Conservation (phyloP, 305 asterid genomes). For the Nicotiana rustica region DNA sequence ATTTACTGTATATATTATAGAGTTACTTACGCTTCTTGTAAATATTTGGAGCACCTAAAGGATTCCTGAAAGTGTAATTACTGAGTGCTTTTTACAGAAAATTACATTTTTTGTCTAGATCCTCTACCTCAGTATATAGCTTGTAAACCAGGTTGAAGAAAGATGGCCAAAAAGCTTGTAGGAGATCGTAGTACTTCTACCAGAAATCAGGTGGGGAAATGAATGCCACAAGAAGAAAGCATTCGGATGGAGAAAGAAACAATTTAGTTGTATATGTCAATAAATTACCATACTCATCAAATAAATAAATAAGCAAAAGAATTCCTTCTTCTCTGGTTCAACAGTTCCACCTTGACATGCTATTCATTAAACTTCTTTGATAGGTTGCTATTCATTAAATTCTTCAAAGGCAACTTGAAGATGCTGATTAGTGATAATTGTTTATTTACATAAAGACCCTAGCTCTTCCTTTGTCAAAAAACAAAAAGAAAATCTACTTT, state of each 20-base stretch:
- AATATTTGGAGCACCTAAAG: neutral
- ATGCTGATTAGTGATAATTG: neutral
- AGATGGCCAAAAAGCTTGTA: neutral
- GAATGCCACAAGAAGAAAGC: neutral
- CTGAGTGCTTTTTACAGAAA: neutral
- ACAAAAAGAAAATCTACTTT: neutral
- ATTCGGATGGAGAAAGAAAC: neutral
- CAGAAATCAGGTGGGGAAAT: constrained; percentile 17
- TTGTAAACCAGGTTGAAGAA: neutral
- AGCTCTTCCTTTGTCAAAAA: neutral
- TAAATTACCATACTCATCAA: neutral
- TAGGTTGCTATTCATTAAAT: neutral
- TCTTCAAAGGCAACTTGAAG: neutral
- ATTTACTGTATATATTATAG: neutral
- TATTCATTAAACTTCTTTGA: neutral
- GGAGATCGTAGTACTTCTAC: neutral
- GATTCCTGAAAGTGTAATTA: neutral
- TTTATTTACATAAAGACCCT: neutral
- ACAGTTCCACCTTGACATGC: constrained; percentile 1
- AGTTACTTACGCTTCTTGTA: neutral
- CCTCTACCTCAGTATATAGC: neutral
- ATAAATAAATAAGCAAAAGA: neutral
- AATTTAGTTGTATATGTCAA: neutral
- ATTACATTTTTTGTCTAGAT: neutral
- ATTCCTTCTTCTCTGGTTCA: neutral